A percentile compares a stretch with the other conserved stretches of the same genome.
Conservation (phyloP, 73 alveolate genomes). For the Paramecium sexaurelia region DNA sequence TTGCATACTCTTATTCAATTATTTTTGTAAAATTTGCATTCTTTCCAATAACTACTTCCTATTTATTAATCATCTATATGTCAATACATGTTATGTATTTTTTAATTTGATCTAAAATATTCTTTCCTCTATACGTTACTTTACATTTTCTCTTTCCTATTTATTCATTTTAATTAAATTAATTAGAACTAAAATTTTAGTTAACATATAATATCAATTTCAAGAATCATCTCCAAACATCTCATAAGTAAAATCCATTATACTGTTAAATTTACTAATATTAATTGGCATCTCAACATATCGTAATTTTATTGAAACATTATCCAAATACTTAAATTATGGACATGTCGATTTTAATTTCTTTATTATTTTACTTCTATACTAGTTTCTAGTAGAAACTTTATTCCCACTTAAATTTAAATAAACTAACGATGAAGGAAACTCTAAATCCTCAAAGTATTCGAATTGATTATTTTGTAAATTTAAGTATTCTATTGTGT, state of each 20-base stretch:
- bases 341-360: not conserved
- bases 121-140: slow-evolving; percentile 39
- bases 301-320: not conserved
- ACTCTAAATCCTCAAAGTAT: not conserved
- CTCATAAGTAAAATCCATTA: not conserved
- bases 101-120: slow-evolving; percentile 47
- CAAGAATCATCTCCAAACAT: not conserved
- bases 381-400: not conserved
- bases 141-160: slow-evolving; percentile 54
- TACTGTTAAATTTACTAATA: not conserved
- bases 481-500: not conserved
- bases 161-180: slow-evolving; percentile 39
- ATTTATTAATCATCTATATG: not conserved
- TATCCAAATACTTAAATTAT: not conserved
- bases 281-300: not conserved
- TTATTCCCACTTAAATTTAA: not conserved
- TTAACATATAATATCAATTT: not conserved
- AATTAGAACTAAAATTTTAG: not conserved
- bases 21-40: slow-evolving; percentile 45
- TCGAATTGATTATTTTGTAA: not conserved
- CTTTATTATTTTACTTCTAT: not conserved
- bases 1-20: slow-evolving; percentile 56
- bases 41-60: slow-evolving; percentile 42
- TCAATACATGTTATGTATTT: slow-evolving; percentile 34
- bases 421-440: not conserved